A percentile compares a stretch with the other conserved stretches of the same genome.
Conservation (phyloP, 2,329 filamentous ascomycete genomes). For the Aspergillus sp. region DNA sequence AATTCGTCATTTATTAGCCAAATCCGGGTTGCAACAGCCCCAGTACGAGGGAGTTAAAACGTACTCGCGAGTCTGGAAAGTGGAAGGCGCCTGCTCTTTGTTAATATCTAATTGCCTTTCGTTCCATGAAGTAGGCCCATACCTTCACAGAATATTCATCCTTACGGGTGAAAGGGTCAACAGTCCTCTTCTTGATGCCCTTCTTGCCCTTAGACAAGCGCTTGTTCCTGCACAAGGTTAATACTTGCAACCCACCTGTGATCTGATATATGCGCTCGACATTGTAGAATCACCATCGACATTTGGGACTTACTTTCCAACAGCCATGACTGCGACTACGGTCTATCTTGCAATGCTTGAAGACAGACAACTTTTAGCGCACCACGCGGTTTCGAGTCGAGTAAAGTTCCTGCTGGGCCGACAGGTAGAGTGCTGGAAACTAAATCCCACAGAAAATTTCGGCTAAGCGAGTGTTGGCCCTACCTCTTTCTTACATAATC, state of each 20-base stretch:
- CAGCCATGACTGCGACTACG: conserved; percentile 67
- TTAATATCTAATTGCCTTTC: conserved; percentile 11
- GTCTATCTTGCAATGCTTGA: conserved; percentile 36
- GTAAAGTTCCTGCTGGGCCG: conserved; percentile 28
- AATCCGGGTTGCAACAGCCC: neutral
- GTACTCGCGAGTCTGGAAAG: conserved; percentile 96
- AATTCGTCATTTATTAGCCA: conserved; percentile 11
- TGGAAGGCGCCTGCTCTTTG: conserved; percentile 68
- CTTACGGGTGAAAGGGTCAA: conserved; percentile 96
- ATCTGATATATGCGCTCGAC: neutral
- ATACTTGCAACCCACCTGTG: neutral
- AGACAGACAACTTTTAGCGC: conserved; percentile 38
- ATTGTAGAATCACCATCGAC: neutral
- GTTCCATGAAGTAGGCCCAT: conserved; percentile 19
- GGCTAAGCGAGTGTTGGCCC: conserved; percentile 39
- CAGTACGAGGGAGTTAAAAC: conserved; percentile 24
- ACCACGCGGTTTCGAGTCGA: conserved; percentile 33
- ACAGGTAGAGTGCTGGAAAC: conserved; percentile 29
- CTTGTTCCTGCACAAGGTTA: conserved; percentile 70
- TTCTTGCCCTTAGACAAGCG: conserved; percentile 99
- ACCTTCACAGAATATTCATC: conserved; percentile 99
- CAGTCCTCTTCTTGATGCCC: conserved; percentile 99
- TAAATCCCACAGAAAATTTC: conserved; percentile 41
- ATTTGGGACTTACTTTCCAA: conserved; percentile 58
- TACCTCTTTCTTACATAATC: conserved; percentile 27